These are phyloP conservation scores for Epichloe typhina DNA, from an alignment of 2,329 filamentous ascomycete genomes.

Conservation along the genomic window DNA sequence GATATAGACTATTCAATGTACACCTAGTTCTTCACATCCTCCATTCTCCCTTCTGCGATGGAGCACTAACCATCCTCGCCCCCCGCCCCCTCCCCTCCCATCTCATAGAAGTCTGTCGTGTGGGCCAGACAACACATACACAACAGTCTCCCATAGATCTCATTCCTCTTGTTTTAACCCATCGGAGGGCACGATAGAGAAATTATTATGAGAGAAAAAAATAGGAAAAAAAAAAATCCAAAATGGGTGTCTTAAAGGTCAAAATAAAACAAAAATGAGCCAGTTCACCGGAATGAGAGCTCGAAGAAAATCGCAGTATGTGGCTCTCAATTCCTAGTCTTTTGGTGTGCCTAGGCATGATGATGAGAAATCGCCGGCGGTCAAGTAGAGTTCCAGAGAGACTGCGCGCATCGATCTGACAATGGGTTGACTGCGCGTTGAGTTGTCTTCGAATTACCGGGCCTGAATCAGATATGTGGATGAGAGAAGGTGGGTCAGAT, in stretches of 20 bases:
- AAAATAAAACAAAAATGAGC: neutral
- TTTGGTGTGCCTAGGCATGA: neutral
- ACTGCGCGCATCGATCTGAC: neutral
- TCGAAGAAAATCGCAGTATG: slow-evolving; percentile 2
- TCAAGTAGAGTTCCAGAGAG: neutral
- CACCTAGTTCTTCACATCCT: neutral
- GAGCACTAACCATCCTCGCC: neutral
- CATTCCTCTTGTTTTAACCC: neutral
- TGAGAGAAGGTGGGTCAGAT: neutral
- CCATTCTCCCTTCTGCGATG: neutral
- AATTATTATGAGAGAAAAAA: slow-evolving; percentile 2
- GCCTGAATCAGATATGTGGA: neutral
- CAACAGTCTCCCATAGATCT: neutral
- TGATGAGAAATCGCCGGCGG: neutral
- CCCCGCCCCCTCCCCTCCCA: neutral
- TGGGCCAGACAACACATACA: slow-evolving; percentile 7
- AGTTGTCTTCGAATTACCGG: neutral
- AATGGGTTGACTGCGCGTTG: neutral
- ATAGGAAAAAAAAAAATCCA: neutral
- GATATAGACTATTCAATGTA: neutral
- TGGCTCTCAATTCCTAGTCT: neutral
- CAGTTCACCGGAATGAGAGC: slow-evolving; percentile 2
- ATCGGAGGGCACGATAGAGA: neutral
- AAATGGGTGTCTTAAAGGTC: neutral
- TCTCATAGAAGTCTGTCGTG: neutral